Evolutionary conservation across 371 early-diverging fungal genomes (phyloP).

Genomic region (Mucor velutinosus): DNA sequence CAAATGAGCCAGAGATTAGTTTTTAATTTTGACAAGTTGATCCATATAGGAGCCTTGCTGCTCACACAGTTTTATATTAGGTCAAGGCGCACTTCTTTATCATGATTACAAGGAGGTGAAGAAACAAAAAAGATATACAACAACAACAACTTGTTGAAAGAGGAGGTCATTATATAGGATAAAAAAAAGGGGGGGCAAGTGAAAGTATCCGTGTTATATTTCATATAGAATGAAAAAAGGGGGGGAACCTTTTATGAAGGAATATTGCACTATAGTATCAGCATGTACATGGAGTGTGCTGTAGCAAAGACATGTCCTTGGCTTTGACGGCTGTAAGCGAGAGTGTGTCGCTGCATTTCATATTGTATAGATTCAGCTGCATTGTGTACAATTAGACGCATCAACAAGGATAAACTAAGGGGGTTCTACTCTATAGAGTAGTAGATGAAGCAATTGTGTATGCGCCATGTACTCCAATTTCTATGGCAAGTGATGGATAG

Average conservation of each 20-base stretch:
- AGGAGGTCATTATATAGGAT: background rate
- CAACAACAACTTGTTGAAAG: background rate
- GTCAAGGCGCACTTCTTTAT: background rate
- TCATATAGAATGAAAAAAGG: background rate
- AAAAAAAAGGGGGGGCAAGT: too few relatives aligned
- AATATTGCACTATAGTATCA: background rate
- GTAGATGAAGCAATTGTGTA: background rate
- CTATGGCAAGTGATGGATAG: background rate
- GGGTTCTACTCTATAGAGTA: too few relatives aligned
- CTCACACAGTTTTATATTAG: background rate
- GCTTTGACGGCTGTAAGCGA: background rate
- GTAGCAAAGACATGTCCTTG: background rate
- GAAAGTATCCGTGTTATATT: too few relatives aligned
- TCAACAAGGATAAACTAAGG: background rate
- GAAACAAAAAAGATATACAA: background rate
- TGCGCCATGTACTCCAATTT: background rate
- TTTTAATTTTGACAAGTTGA: conserved; percentile 19
- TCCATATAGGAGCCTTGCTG: background rate
- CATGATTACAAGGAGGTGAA: conserved; percentile 6
- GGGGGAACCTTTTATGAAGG: background rate
- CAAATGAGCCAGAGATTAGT: conserved; percentile 6
- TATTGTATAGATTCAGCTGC: background rate
- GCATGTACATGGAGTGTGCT: background rate
- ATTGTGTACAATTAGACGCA: too few relatives aligned
- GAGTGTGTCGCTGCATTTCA: background rate